Base-by-base conservation (phyloP, 2,329 filamentous ascomycete species). In the Sporothrix schenckii region DNA sequence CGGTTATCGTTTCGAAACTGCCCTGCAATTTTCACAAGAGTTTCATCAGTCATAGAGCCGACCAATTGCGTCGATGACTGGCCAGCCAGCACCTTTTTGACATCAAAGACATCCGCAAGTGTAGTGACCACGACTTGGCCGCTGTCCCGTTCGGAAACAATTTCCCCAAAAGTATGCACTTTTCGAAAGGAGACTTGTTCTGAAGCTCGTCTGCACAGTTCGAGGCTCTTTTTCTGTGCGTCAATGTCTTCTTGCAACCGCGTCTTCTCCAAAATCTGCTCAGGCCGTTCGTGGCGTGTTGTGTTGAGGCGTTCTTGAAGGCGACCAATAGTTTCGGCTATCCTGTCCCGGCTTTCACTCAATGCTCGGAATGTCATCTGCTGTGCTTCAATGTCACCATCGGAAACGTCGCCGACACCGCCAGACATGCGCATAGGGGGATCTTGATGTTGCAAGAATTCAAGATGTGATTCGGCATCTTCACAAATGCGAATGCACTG, bases 71-170 rank as follows among this genome's bases (percentile, higher is more conserved):
- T 76, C 60, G 80, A 80, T 34, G 76, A 77, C 39, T 72, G 75
- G 71, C 74, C 79, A 6, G 80, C 78, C 68, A 74, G 65, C 49
- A 77, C 79, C 74, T 79, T 81, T 71, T 75, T 77, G 67, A 82
- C 75, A 72, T 81, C 76, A 70, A 83, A 82, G 67, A 82, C 75
- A 76, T 81, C 80, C 52, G 79, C 80, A 71, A 80, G 73, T 72
- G 80, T 81, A 70, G 77, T 81, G 70, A 82, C 76, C 70, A 82
- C 78, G 41, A 81, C 76, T 75, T 81, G 79, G 75, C 81, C 78
- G 72, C 79, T 80, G 67, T 80, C 76, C 30, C 72, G 76, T 58
- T 81, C 78, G 60, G 78, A 79, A 76, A 79, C 71, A 11, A 77
- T 75, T 74, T 81, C 80, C 14, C 79, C 78, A 70, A 81, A 72